phyloP scores from a whole-genome alignment of 495 filamentous ascomycete species.

The Xylona heveae region DNA sequence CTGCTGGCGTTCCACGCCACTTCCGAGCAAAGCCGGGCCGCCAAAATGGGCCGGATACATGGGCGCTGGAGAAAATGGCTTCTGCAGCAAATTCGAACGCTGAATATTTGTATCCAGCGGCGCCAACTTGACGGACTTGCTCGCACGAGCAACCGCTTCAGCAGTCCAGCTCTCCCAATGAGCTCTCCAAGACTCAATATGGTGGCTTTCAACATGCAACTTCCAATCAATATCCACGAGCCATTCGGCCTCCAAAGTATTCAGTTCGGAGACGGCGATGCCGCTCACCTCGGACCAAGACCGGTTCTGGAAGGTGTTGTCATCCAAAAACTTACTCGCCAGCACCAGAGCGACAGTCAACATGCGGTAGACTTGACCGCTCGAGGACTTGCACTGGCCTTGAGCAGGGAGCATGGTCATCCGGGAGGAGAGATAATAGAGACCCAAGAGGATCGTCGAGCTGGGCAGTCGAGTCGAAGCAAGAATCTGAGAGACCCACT shows the following conservation, averaged over 20 bases:
- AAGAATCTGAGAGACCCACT: conserved; percentile 86
- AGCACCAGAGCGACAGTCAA: conserved; percentile 73
- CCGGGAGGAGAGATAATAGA: conserved; percentile 73
- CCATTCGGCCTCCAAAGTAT: conserved; percentile 84
- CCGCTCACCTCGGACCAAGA: conserved; percentile 97
- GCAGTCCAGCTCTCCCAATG: conserved; percentile 69
- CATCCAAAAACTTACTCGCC: conserved; percentile 94
- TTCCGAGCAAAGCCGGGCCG: conserved; percentile 9
- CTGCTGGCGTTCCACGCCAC: background rate
- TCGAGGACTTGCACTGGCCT: conserved; percentile 20
- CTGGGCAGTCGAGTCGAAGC: conserved; percentile 87
- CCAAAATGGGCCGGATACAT: conserved; percentile 8
- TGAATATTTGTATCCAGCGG: conserved; percentile 48
- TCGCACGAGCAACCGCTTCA: conserved; percentile 29
- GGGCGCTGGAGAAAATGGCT: conserved; percentile 9
- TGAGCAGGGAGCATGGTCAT: conserved; percentile 48
- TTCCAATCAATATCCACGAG: conserved; percentile 65
- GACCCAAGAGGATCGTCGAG: conserved; percentile 80
- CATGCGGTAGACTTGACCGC: conserved; percentile 73
- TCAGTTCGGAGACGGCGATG: conserved; percentile 71
- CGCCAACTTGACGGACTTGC: conserved; percentile 32
- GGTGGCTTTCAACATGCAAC: conserved; percentile 83
- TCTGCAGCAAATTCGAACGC: conserved; percentile 22
- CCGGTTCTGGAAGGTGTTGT: conserved; percentile 98
- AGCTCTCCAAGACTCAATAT: conserved; percentile 52